Evolutionary conservation across 768 basidiomycete species (phyloP).

Genomic region (Royoungia palumana): DNA sequence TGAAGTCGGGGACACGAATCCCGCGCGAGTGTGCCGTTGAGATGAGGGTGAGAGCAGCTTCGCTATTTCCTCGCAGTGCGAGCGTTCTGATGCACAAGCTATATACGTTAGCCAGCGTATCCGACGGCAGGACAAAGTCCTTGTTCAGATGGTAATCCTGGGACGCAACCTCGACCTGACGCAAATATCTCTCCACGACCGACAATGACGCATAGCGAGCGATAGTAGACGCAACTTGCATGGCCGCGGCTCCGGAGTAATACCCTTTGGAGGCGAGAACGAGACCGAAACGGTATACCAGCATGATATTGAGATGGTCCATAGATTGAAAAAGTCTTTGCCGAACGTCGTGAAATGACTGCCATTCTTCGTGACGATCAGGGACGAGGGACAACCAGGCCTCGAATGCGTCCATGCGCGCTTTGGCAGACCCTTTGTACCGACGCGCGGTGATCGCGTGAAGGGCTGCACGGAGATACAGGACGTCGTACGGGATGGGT

Average conservation of each 20-base stretch:
- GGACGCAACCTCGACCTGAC: slow-evolving; percentile 20
- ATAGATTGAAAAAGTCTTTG: slow-evolving; percentile 31
- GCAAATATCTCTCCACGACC: slow-evolving; percentile 38
- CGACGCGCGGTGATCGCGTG: slow-evolving; percentile 26
- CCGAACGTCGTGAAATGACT: slow-evolving; percentile 29
- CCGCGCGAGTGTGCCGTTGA: slow-evolving; percentile 30
- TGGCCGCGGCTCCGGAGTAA: slow-evolving; percentile 9
- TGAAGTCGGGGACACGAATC: slow-evolving; percentile 34
- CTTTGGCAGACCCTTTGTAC: slow-evolving; percentile 15
- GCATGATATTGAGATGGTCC: slow-evolving; percentile 30
- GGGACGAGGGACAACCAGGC: slow-evolving; percentile 47
- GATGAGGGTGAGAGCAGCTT: slow-evolving; percentile 46
- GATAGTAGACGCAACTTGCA: slow-evolving; percentile 36
- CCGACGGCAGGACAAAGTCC: slow-evolving; percentile 1
- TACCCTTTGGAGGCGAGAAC: slow-evolving; percentile 49
- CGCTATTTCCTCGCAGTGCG: slow-evolving; percentile 35
- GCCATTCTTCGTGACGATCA: slow-evolving; percentile 17
- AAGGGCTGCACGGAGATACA: slow-evolving; percentile 39
- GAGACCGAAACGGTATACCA: slow-evolving; percentile 42
- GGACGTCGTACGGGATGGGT: slow-evolving; percentile 32
- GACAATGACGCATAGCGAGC: slow-evolving; percentile 40
- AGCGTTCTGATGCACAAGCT: slow-evolving; percentile 43
- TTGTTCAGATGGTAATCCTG: slow-evolving; percentile 7
- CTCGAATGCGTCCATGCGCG: slow-evolving; percentile 27
- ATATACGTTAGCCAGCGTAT: slow-evolving; percentile 22